phyloP scores from a whole-genome alignment of 78 protist genomes.

The Trichosphaerium sp. region DNA sequence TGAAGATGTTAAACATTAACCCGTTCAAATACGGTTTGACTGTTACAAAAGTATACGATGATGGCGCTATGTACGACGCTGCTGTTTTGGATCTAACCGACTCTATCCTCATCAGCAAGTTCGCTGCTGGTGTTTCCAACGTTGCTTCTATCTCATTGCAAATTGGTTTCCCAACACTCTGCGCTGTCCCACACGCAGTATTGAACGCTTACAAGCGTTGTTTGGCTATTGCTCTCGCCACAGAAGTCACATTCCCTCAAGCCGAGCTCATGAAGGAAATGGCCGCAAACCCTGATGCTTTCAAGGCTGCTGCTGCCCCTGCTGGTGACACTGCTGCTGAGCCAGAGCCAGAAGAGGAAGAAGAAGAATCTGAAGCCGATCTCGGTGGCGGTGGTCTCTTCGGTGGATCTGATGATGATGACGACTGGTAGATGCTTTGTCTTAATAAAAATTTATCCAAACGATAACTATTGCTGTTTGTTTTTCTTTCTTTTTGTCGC shows the following conservation, averaged over 20 bases:
- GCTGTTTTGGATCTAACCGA: conserved; percentile 81
- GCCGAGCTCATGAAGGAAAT: conserved; percentile 64
- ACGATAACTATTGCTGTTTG: too few relatives aligned
- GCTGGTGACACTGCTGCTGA: conserved; percentile 46
- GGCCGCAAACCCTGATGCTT: conserved; percentile 44
- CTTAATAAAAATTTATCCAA: too few relatives aligned
- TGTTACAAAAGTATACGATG: conserved; percentile 70
- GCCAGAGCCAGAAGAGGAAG: conserved; percentile 18
- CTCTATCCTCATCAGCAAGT: conserved; percentile 48
- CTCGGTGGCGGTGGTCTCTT: conserved; percentile 55
- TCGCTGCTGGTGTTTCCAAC: conserved; percentile 53
- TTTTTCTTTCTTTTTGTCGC: too few relatives aligned
- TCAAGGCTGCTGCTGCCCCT: conserved; percentile 45
- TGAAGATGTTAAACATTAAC: conserved; percentile 89
- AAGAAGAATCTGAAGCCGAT: conserved; percentile 51
- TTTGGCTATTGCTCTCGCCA: conserved; percentile 80
- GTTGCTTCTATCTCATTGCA: conserved; percentile 87
- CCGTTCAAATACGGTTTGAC: conserved; percentile 95
- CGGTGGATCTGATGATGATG: too few relatives aligned
- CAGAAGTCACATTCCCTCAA: conserved; percentile 70
- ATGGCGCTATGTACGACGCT: conserved; percentile 79
- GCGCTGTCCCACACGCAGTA: conserved; percentile 89
- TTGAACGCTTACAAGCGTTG: conserved; percentile 88
- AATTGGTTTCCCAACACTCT: conserved; percentile 75
- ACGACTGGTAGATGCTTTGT: too few relatives aligned